A percentile compares a stretch with the other conserved stretches of the same genome.
Conservation (phyloP, 805 yeast species). For the Limtongozyma cylindracea region DNA sequence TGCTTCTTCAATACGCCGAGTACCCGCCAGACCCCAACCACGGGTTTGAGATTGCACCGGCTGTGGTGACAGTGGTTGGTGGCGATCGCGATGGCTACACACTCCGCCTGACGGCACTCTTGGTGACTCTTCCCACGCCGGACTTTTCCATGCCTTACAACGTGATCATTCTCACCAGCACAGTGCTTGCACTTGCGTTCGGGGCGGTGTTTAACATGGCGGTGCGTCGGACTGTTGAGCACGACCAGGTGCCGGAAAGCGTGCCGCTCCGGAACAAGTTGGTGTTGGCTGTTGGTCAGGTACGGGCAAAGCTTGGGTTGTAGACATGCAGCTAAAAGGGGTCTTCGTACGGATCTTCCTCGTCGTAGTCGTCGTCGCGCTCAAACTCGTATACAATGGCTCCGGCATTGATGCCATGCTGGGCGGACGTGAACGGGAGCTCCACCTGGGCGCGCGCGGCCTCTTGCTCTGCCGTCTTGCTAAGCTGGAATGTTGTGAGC, state of each 20-base stretch:
- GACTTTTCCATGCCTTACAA: slow-evolving; percentile 98
- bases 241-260: slow-evolving; percentile 46
- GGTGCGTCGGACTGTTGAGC: too few species aligned
- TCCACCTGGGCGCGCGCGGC: slow-evolving; percentile 67
- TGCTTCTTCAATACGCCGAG: slow-evolving; percentile 62
- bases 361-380: slow-evolving; percentile 94
- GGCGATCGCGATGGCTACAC: slow-evolving; percentile 12
- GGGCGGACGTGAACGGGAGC: slow-evolving; percentile 82
- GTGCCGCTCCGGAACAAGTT: slow-evolving; percentile 56
- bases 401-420: slow-evolving; percentile 44
- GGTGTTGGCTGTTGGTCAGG: slow-evolving; percentile 11
- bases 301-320: too few species aligned
- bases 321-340: slow-evolving; percentile 28
- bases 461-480: slow-evolving; percentile 52
- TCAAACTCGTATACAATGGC: slow-evolving; percentile 92
- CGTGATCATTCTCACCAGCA: slow-evolving; percentile 81
- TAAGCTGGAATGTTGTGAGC: slow-evolving; percentile 71
- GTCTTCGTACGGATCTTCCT: slow-evolving; percentile 94
- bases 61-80: slow-evolving; percentile 34
- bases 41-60: slow-evolving; percentile 88
- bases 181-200: slow-evolving; percentile 78
- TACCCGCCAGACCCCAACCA: slow-evolving; percentile 99
- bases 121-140: slow-evolving; percentile 80
- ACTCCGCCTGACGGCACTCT: slow-evolving; percentile 63
- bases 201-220: slow-evolving; percentile 68